Evolutionary conservation across 1,284 basidiomycete species (phyloP).

Genomic region (Neolentinus lepideus): DNA sequence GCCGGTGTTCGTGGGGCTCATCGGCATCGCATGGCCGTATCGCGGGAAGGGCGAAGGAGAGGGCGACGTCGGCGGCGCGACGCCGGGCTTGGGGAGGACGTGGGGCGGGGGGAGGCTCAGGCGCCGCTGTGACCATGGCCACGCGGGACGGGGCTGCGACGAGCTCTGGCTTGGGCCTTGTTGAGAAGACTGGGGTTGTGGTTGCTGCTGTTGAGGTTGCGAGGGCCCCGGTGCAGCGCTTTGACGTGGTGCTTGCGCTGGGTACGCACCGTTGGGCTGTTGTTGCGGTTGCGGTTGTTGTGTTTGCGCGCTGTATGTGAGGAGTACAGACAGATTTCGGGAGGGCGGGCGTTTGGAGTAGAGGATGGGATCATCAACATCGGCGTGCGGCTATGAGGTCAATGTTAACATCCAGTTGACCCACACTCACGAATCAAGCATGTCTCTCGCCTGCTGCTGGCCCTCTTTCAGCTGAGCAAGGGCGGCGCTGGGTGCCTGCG

Average conservation of each 20-base stretch:
- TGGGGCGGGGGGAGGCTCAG: conserved; percentile 50
- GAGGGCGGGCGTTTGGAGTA: not conserved
- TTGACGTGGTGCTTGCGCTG: conserved; percentile 5
- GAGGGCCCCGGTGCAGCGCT: not conserved
- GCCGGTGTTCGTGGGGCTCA: conserved; percentile 63
- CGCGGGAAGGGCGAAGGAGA: conserved; percentile 83
- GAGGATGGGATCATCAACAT: not conserved
- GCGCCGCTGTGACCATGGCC: conserved; percentile 61
- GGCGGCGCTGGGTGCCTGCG: conserved; percentile 53
- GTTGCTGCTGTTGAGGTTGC: conserved; percentile 9
- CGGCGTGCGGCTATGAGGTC: not conserved
- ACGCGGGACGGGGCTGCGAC: conserved; percentile 37
- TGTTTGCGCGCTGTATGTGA: not conserved
- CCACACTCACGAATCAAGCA: not conserved
- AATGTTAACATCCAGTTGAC: not conserved
- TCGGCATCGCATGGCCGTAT: conserved; percentile 89
- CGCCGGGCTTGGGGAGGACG: conserved; percentile 44
- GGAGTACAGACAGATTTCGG: not conserved
- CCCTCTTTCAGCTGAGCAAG: conserved; percentile 34
- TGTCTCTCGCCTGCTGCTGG: not conserved
- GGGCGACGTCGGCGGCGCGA: conserved; percentile 42
- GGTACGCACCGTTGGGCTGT: conserved; percentile 11
- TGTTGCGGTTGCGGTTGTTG: not conserved
- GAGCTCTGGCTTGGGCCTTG: conserved; percentile 25
- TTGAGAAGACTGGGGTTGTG: conserved; percentile 16